Base-by-base conservation (phyloP, 2,329 filamentous ascomycete genomes). In the Paecilomyces niveus region DNA sequence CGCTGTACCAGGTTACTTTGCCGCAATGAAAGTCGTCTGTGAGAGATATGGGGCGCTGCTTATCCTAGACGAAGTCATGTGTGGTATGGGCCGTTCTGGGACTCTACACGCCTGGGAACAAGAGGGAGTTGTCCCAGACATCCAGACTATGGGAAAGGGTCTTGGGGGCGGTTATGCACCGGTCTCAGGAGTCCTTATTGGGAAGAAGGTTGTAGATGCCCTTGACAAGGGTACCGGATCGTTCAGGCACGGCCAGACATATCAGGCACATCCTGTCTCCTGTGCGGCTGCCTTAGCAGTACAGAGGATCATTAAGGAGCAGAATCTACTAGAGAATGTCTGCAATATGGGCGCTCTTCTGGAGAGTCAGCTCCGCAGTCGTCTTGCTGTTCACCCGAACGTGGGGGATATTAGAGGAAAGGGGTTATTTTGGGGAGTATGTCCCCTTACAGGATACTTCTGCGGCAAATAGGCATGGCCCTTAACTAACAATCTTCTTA, bases 31-130 rank as follows among this genome's bases (percentile, higher is more conserved):
- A 65, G 75, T 76, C 1, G 77, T 94, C 1, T 94, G 90, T 69
- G 81, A 87, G 56, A 84, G 83, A 60, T 80, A 93, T 66, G 89
- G 87, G 0, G 85, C 87, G 0, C 80, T 94, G 0, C 77, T 94
- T n/a, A 87, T 93, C 53, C 74, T 93, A 0, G 90, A 94, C 66
- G 90, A 93, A 68, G 81, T 91, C 52, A 90, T 92, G 87, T 82
- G 78, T 61, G 84, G 84, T 1, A 81, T 83, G 75, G 84, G 84
- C 6, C 78, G 84, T 6, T 78, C 76, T n/a, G 84, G 83, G 1
- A 81, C 80, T 1, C 67, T 84, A 2, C 83, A 85, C 63, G 83
- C 81, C 6, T 86, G 82, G 82, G 77, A 86, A 61, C 78, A 84
- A 54, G 80, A 85, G 58, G 78, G 70, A n/a, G 76, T 85, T 2